A percentile compares a stretch with the other conserved stretches of the same genome.
These are phyloP conservation scores for Arctium lappa DNA, from an alignment of 129 eudicot genomes.

Conservation along the genomic window DNA sequence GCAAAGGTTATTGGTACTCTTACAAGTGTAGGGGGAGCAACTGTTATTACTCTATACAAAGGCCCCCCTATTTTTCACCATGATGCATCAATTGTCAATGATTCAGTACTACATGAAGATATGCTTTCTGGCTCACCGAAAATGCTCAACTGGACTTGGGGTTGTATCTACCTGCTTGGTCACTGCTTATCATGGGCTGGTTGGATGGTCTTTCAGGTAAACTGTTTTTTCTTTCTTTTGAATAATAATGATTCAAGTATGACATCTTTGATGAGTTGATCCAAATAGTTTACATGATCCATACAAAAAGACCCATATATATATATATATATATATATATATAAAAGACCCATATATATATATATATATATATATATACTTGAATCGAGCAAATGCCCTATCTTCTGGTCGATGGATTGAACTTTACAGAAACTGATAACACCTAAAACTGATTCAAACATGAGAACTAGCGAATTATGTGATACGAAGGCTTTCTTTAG, in stretches of 20 bases:
- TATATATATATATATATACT: not conserved
- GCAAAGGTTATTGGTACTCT: constrained; percentile 78
- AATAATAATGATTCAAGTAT: not conserved
- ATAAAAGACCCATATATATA: too few relatives aligned
- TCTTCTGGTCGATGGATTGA: not conserved
- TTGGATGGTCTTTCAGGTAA: constrained; percentile 95
- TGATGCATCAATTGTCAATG: constrained; percentile 17
- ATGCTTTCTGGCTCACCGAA: constrained; percentile 24
- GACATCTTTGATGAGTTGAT: not conserved
- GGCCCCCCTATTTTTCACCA: constrained; percentile 63
- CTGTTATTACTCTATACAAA: constrained; percentile 68
- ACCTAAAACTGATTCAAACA: not conserved
- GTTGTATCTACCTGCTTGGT: constrained; percentile 71
- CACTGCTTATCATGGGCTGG: constrained; percentile 96
- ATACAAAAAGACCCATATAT: not conserved
- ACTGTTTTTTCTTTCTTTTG: not conserved
- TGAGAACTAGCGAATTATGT: not conserved
- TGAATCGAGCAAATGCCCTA: not conserved
- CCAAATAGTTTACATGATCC: not conserved
- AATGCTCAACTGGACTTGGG: constrained; percentile 68
- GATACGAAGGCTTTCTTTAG: not conserved
- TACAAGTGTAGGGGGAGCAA: constrained; percentile 87
- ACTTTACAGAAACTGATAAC: not conserved
- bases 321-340: too few relatives aligned
- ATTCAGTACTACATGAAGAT: constrained; percentile 13